phyloP scores from a whole-genome alignment of 2,329 filamentous ascomycete species.

The Didymella keratinophila region DNA sequence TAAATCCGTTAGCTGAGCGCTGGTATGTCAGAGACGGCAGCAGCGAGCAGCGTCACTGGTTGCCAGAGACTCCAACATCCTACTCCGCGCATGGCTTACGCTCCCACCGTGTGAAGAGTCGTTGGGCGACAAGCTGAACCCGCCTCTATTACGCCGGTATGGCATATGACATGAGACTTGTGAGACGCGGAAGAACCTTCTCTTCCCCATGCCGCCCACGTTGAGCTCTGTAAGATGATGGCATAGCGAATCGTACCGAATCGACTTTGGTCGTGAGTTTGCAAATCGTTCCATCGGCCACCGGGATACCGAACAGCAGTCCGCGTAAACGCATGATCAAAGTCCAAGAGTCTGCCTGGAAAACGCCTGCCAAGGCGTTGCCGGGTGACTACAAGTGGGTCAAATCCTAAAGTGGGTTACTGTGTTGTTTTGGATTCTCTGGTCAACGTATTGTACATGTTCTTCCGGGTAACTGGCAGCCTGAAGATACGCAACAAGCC shows the following conservation, averaged over 20 bases:
- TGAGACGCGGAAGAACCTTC: neutral
- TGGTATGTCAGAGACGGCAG: neutral
- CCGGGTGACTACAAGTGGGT: neutral
- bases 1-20: neutral
- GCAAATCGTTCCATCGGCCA: neutral
- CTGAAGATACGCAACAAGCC: neutral
- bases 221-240: neutral
- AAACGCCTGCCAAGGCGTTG: conserved; percentile 10
- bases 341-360: neutral
- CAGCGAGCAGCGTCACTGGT: no score
- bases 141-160: neutral
- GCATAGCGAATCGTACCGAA: neutral
- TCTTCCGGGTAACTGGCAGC: neutral
- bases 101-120: no score
- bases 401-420: neutral
- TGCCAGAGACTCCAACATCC: neutral
- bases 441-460: no score
- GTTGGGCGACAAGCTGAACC: neutral
- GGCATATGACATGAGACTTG: no score
- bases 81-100: neutral
- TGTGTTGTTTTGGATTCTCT: no score
- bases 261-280: neutral
- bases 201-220: neutral
- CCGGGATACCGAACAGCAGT: neutral
- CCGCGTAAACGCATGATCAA: neutral